phyloP scores from a whole-genome alignment of 139 green algal genomes.

The Spirogloea muscicola region DNA sequence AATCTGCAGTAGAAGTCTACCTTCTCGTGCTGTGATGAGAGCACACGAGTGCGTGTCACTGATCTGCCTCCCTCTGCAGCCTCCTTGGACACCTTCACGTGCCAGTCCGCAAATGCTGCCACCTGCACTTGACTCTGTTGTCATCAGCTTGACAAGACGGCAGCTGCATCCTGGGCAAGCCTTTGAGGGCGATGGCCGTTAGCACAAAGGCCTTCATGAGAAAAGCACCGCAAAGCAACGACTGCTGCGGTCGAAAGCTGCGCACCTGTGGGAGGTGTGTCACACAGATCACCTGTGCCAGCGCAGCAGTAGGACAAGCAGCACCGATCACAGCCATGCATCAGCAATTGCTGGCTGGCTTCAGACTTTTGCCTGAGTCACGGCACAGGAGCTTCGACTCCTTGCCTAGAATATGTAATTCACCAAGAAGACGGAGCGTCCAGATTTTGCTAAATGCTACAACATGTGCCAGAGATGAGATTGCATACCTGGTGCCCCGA shows the following conservation, averaged over 20 bases:
- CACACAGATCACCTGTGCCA: conserved; percentile 30
- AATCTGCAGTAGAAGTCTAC: not conserved
- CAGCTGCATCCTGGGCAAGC: not conserved
- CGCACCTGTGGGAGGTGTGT: conserved; percentile 30
- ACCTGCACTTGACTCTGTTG: conserved; percentile 10
- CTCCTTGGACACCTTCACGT: conserved; percentile 35
- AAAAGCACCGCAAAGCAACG: not conserved
- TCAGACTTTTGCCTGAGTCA: too few relatives aligned
- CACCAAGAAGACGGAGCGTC: not conserved
- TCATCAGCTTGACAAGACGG: not conserved
- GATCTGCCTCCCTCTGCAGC: not conserved
- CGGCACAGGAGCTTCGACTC: too few relatives aligned
- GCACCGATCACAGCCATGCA: too few relatives aligned
- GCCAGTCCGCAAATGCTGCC: conserved; percentile 26
- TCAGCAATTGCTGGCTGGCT: too few relatives aligned
- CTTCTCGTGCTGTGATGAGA: not conserved
- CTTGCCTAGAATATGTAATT: too few relatives aligned
- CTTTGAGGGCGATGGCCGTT: not conserved
- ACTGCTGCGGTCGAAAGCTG: too few relatives aligned
- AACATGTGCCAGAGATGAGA: not conserved
- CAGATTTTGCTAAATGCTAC: not conserved
- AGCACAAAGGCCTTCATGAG: not conserved
- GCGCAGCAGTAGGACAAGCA: too few relatives aligned
- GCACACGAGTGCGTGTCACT: not conserved
- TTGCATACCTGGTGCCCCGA: conserved; percentile 20